phyloP scores from a whole-genome alignment of 108 stramenopile species.

The Skeletonema menzelii region DNA sequence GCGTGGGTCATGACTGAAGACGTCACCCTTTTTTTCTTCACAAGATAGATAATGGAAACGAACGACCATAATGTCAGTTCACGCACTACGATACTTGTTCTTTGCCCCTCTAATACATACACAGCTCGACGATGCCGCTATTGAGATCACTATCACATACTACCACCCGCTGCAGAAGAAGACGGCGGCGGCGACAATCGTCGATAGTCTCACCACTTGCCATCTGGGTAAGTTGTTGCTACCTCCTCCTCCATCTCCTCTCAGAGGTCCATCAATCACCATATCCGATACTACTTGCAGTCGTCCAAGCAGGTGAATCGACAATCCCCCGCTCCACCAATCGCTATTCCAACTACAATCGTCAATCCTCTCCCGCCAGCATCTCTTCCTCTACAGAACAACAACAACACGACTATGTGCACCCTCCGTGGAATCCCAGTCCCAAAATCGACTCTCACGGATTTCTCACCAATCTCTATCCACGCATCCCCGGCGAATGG shows the following conservation, averaged over 20 bases:
- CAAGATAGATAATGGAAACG: no score
- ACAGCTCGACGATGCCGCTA: background rate
- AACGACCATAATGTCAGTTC: no score
- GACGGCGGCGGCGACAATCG: background rate
- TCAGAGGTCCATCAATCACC: no score
- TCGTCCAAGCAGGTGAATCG: background rate
- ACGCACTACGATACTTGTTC: no score
- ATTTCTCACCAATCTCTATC: constrained; percentile 56
- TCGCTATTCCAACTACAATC: constrained; percentile 17
- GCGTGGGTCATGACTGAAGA: no score
- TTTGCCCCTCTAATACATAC: background rate
- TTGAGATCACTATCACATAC: background rate
- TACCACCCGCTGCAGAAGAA: background rate
- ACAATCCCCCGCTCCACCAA: constrained; percentile 34
- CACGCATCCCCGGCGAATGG: constrained; percentile 72
- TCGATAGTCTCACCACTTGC: background rate
- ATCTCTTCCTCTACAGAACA: constrained; percentile 3
- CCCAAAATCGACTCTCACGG: constrained; percentile 72
- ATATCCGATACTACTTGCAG: background rate
- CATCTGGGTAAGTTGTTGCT: background rate
- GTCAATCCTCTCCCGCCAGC: background rate
- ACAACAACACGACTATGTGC: background rate
- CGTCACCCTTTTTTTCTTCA: no score
- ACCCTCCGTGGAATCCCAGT: constrained; percentile 84
- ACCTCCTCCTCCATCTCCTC: background rate